phyloP scores from a whole-genome alignment of 331 rosid genomes.

The Ulmus americana region DNA sequence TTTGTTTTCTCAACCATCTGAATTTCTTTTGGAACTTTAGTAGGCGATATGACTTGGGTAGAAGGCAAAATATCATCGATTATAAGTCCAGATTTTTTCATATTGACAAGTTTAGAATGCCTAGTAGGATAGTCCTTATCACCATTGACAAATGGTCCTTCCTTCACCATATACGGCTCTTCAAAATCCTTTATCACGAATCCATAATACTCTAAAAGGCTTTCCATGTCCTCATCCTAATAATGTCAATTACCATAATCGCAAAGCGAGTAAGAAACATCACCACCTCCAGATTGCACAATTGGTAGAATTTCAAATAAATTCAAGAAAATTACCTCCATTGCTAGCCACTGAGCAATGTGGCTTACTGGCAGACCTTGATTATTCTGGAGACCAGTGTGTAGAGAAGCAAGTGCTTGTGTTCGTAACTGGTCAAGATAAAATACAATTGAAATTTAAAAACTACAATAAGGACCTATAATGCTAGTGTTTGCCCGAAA shows the following conservation, averaged over 20 bases:
- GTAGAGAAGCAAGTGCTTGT: conserved; percentile 94
- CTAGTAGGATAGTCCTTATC: conserved; percentile 78
- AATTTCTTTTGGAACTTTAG: conserved; percentile 31
- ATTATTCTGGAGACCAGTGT: conserved; percentile 77
- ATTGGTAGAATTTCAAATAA: conserved; percentile 15
- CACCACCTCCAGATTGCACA: conserved; percentile 10
- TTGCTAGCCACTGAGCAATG: conserved; percentile 77
- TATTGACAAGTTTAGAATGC: conserved; percentile 70
- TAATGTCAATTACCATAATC: conserved; percentile 28
- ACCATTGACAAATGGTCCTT: conserved; percentile 67
- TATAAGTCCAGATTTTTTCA: conserved; percentile 61
- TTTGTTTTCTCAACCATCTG: conserved; percentile 27
- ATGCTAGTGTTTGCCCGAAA: background rate
- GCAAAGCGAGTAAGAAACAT: conserved; percentile 20
- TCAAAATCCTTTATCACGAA: conserved; percentile 56
- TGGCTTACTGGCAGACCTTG: conserved; percentile 83
- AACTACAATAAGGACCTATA: background rate
- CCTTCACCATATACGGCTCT: conserved; percentile 84
- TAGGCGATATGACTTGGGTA: conserved; percentile 30
- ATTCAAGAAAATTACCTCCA: conserved; percentile 68
- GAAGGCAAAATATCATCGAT: conserved; percentile 46
- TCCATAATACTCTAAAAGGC: conserved; percentile 74
- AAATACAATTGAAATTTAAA: conserved; percentile 12
- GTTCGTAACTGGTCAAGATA: conserved; percentile 64
- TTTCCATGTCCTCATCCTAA: conserved; percentile 78